Conservation (phyloP, 2,329 filamentous ascomycete genomes). For the Diaporthe helianthi region DNA sequence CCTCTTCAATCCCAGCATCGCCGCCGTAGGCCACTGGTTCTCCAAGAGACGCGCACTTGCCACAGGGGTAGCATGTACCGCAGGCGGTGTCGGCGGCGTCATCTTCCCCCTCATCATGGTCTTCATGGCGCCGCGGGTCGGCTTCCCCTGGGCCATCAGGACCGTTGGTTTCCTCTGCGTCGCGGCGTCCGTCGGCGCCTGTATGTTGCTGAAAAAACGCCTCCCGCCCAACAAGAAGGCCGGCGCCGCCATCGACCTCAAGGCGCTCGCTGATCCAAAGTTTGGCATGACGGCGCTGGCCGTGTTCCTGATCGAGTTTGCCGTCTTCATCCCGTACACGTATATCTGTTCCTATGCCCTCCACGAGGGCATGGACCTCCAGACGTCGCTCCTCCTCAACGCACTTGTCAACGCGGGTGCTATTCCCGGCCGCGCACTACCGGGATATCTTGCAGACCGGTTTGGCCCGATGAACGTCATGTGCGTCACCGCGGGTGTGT, state of each 20-base stretch:
- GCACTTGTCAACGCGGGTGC: conserved; percentile 80
- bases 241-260: conserved; percentile 67
- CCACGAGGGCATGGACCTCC: conserved; percentile 73
- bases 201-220: conserved; percentile 61
- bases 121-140: conserved; percentile 56
- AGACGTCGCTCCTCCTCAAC: conserved; percentile 65
- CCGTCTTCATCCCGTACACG: conserved; percentile 79
- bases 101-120: conserved; percentile 66
- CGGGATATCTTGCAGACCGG: conserved; percentile 79
- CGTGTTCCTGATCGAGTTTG: conserved; percentile 77
- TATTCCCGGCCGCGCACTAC: conserved; percentile 78
- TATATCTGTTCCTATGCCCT: conserved; percentile 83
- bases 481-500: conserved; percentile 71
- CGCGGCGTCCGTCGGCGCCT: conserved; percentile 51
- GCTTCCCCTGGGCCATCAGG: conserved; percentile 61
- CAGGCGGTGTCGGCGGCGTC: conserved; percentile 74
- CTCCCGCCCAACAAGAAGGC: conserved; percentile 68
- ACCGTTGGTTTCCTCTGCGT: conserved; percentile 57
- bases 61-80: conserved; percentile 81
- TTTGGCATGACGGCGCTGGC: conserved; percentile 71
- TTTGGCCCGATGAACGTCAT: conserved; percentile 88
- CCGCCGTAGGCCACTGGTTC: conserved; percentile 86
- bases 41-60: conserved; percentile 75
- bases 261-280: conserved; percentile 67
- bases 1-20: conserved; percentile 84